Base-by-base conservation (phyloP, 2,329 filamentous ascomycete species). In the Ascochyta koolunga region DNA sequence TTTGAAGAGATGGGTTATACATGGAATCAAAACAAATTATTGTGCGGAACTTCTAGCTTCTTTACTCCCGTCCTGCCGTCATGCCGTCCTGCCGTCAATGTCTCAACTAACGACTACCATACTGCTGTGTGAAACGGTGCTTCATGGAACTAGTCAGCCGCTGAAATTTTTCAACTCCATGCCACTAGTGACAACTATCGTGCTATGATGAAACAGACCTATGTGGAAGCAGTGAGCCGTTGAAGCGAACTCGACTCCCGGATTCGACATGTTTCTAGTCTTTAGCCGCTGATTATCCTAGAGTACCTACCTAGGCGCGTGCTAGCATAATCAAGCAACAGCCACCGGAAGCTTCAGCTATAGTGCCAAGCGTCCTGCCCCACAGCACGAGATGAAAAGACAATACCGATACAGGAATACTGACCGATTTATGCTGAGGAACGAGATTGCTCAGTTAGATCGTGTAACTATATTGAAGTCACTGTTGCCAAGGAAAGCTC, bases 311-410 rank as follows among this genome's bases (percentile, higher is more conserved):
- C n/a, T n/a, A 29, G 11, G 5, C 11, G 15, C 1, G 36, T 11
- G 22, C 36, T 31, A 45, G 29, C 9, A 4, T 18, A 41, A 50
- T 54, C 53, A 62, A 61, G 59, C 52, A 48, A 49, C 40, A 52
- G 48, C 54, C 63, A 53, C 55, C 46, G 60, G 53, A 61, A 61
- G 59, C 58, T 63, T 60, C 53, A 41, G 43, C 35, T 57, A 65
- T 16, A 65, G 62, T 65, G 56, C 54, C 43, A 39, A 32, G 50
- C 41, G 9, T 6, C 19, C 36, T 50, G 29, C 46, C 52, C 52
- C 40, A 49, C 45, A 46, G 35, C 22, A 18, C 16, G 16, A 37
- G 16, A 36, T 37, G 46, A 49, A 45, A 18, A 27, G 19, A 29
- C 32, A 37, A 6, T 27, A 36, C 4, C 4, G 22, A 55, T 45